Base-by-base conservation (phyloP, 768 basidiomycete genomes). In the Strobilomyces confusus region DNA sequence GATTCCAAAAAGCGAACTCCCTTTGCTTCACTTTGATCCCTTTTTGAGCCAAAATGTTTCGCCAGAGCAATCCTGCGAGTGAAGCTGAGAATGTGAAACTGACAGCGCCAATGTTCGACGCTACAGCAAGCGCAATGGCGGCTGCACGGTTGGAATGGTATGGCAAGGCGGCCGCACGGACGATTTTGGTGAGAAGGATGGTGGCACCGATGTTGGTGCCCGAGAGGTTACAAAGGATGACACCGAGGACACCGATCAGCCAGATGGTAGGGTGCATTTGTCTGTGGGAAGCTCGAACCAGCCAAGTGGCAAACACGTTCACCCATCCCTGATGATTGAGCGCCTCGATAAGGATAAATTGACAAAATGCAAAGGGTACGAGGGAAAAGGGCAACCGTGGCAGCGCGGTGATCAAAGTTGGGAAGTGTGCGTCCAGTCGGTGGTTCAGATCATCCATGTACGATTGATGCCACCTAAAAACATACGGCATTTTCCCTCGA, bases 121-220 rank as follows among this genome's bases (percentile, higher is more conserved):
- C 87, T 0, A 97, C 77, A 7, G 93, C 94, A 15, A 97, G 79
- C 1, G 92, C 80, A 41, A 85, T 79, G 0, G 80, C 83, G 1
- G 84, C 86, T 1, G 80, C 84, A 17, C 80, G 76, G 7, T 61
- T 49, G 19, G 73, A 66, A 5, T 79, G 68, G 20, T 66, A 44
- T 19, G 68, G 62, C 20, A 68, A 53, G 1, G 51, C 52, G 1
- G 81, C 76, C 2, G 77, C 77, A 40, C 81, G 82, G 8, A 91
- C 77, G 37, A 92, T 78, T 57, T 93, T 86, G 25, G 91, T 88
- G 15, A 95, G 80, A 30, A 97, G 79, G 66, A 98, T 94, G 5
- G 90, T 92, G 3, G 89, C 88, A 34, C 91, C 91, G 50, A 95
- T 95, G 71, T 94, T 95, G 5, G 92, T 95, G 0, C 92, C 92